These are phyloP conservation scores for Chenopodium berlandieri DNA, from an alignment of 148 eudicot species.

Conservation along the genomic window DNA sequence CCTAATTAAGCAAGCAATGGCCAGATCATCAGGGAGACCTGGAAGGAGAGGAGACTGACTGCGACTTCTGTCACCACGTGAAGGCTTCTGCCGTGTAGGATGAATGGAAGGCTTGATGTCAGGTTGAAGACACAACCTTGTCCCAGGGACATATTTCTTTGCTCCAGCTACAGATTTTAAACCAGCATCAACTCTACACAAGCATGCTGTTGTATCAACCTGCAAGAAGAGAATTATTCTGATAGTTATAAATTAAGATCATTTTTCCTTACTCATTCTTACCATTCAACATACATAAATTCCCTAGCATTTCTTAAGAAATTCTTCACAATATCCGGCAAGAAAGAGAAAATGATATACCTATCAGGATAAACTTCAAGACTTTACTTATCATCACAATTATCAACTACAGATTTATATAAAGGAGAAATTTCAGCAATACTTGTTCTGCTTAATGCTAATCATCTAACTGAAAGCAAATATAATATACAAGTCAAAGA, in stretches of 20 bases:
- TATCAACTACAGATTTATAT: not conserved
- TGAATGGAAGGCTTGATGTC: constrained; percentile 74
- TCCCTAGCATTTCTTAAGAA: not conserved
- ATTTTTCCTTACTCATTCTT: not conserved
- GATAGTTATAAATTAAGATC: not conserved
- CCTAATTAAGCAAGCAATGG: constrained; percentile 87
- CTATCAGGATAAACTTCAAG: not conserved
- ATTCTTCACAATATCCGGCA: not conserved
- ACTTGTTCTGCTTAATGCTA: not conserved
- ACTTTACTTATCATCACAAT: not conserved
- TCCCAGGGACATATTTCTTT: constrained; percentile 74
- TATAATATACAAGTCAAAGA: not conserved
- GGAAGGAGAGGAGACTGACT: constrained; percentile 79
- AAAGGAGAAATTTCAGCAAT: not conserved
- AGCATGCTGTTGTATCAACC: constrained; percentile 90
- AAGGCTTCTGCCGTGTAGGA: constrained; percentile 67
- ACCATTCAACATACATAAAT: not conserved
- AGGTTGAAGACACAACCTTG: constrained; percentile 79
- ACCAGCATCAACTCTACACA: constrained; percentile 84
- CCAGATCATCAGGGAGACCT: constrained; percentile 90
- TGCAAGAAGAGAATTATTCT: constrained; percentile 31
- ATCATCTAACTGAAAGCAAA: not conserved
- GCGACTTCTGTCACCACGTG: constrained; percentile 60
- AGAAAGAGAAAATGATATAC: not conserved
- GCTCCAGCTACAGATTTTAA: constrained; percentile 81